phyloP scores from a whole-genome alignment of 129 eudicot genomes.

The Heracleum sosnowskyi region DNA sequence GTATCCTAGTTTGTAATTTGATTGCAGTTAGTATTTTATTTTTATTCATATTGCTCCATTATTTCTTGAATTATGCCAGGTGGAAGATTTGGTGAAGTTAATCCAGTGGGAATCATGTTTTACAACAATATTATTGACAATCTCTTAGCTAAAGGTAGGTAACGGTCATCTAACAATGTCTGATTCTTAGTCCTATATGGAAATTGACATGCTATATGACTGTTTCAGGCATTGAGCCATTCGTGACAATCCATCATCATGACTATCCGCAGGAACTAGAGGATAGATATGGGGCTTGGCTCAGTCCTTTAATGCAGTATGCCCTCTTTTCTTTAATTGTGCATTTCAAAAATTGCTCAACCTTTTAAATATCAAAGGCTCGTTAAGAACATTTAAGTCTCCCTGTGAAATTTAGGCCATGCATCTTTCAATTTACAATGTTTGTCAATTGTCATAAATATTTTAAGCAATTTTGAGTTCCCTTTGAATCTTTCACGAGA shows the following conservation, averaged over 20 bases:
- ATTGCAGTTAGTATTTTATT: not conserved
- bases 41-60: not conserved
- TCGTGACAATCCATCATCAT: conserved; percentile 64
- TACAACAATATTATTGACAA: conserved; percentile 56
- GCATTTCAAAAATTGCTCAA: not conserved
- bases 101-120: conserved; percentile 51
- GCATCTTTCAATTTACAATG: not conserved
- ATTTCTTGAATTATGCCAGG: conserved; percentile 29
- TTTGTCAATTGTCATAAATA: not conserved
- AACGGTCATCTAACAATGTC: not conserved
- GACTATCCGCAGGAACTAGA: conserved; percentile 79
- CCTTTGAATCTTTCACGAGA: not conserved
- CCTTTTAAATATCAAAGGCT: not conserved
- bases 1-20: not conserved
- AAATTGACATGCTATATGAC: conserved; percentile 6
- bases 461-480: not conserved
- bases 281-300: conserved; percentile 72
- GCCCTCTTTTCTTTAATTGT: conserved; percentile 2
- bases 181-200: not conserved
- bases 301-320: conserved; percentile 69
- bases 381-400: not conserved
- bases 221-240: conserved; percentile 57
- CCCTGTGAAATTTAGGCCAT: not conserved
- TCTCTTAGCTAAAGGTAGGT: conserved; percentile 50
- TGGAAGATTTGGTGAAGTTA: conserved; percentile 67